These are phyloP conservation scores for Marasmius fiardii DNA, from an alignment of 1,284 basidiomycete species.

Conservation along the genomic window DNA sequence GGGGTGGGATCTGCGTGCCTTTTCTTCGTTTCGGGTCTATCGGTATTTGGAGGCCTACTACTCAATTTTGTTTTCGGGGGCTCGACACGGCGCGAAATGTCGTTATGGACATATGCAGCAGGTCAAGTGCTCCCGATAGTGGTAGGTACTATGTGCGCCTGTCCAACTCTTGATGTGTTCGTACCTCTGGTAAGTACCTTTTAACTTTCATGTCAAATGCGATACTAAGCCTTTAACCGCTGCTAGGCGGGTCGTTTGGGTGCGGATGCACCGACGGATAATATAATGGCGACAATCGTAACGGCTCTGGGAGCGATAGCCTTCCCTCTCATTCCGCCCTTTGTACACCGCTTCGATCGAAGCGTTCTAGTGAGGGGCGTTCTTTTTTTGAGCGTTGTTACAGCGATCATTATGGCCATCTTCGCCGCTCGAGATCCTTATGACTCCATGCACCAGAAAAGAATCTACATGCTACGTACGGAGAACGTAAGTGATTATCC, in stretches of 20 bases:
- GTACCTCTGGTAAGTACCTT: slow-evolving; percentile 74
- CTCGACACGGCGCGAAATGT: slow-evolving; percentile 32
- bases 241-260: slow-evolving; percentile 72
- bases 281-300: slow-evolving; percentile 83
- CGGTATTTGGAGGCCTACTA: slow-evolving; percentile 50
- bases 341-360: slow-evolving; percentile 72
- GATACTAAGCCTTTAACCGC: neutral
- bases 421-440: slow-evolving; percentile 69
- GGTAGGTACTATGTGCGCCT: slow-evolving; percentile 68
- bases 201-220: neutral
- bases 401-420: slow-evolving; percentile 54
- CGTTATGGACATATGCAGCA: slow-evolving; percentile 65
- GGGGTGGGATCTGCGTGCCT: slow-evolving; percentile 70
- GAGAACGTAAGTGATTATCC: slow-evolving; percentile 69
- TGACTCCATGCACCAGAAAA: slow-evolving; percentile 85
- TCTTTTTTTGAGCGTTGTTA: slow-evolving; percentile 42
- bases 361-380: slow-evolving; percentile 46
- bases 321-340: slow-evolving; percentile 65
- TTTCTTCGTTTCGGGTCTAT: slow-evolving; percentile 55
- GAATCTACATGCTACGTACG: slow-evolving; percentile 81
- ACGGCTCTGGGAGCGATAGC: slow-evolving; percentile 59
- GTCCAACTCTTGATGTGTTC: slow-evolving; percentile 82
- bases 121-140: slow-evolving; percentile 62
- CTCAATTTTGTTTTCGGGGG: slow-evolving; percentile 43
- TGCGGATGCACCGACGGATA: slow-evolving; percentile 78